Evolutionary conservation across 441 rosid species (phyloP).

Genomic region (Erysimum pusillum): DNA sequence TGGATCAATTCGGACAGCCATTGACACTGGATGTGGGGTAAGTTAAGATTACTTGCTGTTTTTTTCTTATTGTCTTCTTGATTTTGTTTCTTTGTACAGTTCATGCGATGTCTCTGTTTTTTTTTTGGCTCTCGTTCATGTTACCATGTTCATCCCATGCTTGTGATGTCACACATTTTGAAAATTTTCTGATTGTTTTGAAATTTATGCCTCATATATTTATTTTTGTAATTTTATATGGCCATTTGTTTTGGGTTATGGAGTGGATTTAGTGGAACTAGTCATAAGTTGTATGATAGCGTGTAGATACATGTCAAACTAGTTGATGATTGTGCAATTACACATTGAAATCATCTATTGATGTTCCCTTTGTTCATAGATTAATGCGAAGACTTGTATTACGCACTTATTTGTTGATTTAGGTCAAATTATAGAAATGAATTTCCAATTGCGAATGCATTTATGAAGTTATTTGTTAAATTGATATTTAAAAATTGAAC

Average conservation of each 20-base stretch:
- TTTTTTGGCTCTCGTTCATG: conserved; percentile 29
- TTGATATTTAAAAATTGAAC: no score
- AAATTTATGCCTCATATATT: not conserved
- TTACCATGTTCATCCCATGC: conserved; percentile 40
- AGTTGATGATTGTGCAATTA: conserved; percentile 36
- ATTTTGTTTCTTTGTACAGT: conserved; percentile 10
- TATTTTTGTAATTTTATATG: not conserved
- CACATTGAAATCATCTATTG: conserved; percentile 27
- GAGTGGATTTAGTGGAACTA: not conserved
- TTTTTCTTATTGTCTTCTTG: not conserved
- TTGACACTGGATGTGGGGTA: conserved; percentile 87
- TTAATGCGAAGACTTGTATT: conserved; percentile 11
- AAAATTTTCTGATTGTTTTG: not conserved
- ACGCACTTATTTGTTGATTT: conserved; percentile 6
- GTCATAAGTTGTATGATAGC: not conserved
- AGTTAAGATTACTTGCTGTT: conserved; percentile 22
- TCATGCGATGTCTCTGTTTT: conserved; percentile 30
- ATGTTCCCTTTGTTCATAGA: conserved; percentile 44
- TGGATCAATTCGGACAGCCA: conserved; percentile 74
- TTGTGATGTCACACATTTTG: conserved; percentile 33
- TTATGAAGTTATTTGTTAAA: not conserved
- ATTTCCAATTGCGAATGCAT: conserved; percentile 4
- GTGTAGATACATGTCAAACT: conserved; percentile 11
- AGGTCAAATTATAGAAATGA: not conserved
- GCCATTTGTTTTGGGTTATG: not conserved